phyloP scores from a whole-genome alignment of 2,329 filamentous ascomycete species.

The Trichoderma guizhouense region DNA sequence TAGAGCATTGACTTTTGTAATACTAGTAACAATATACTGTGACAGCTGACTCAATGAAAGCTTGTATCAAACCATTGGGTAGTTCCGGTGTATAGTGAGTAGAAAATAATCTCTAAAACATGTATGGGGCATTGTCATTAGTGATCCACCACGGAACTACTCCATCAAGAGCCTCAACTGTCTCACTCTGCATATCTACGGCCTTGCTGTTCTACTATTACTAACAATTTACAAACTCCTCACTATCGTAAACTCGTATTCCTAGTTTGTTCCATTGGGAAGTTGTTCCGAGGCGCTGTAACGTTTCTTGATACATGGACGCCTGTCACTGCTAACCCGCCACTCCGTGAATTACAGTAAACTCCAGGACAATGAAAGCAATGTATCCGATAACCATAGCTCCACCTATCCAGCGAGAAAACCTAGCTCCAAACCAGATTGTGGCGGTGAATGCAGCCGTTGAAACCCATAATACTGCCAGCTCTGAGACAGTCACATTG shows the following conservation, averaged over 20 bases:
- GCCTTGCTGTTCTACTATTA: background rate
- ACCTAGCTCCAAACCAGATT: background rate
- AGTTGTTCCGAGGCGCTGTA: background rate
- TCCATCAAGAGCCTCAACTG: background rate
- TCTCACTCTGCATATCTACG: background rate
- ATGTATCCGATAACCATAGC: background rate
- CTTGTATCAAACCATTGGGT: background rate
- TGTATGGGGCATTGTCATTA: background rate
- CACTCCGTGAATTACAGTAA: background rate
- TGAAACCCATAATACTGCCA: background rate
- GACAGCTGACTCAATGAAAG: background rate
- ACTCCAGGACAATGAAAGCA: constrained; percentile 21
- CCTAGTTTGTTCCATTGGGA: background rate
- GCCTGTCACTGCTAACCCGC: background rate
- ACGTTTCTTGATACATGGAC: background rate
- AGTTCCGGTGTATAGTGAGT: background rate
- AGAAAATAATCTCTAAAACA: background rate
- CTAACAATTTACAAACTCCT: background rate
- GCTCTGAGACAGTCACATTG: background rate
- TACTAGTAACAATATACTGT: background rate
- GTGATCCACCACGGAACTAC: background rate
- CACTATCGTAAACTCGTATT: background rate
- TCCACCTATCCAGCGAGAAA: background rate
- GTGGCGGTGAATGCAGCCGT: background rate
- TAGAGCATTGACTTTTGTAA: background rate